Evolutionary conservation across 2,329 filamentous ascomycete species (phyloP).

Genomic region (Pochonia chlamydosporia): DNA sequence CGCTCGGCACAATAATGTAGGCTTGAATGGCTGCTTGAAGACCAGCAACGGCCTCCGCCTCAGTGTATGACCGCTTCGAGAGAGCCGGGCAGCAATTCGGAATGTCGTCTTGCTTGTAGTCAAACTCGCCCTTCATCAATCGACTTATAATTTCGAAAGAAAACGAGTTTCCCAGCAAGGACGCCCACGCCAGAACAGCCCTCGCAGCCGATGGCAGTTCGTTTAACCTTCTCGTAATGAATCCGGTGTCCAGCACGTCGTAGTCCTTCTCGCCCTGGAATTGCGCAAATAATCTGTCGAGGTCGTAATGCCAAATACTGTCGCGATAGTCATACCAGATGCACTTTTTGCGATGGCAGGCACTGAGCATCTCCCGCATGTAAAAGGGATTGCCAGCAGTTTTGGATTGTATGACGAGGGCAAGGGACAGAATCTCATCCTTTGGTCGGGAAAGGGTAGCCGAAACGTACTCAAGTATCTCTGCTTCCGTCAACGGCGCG

Average conservation of each 20-base stretch:
- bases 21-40: constrained; percentile 77
- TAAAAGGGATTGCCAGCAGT: constrained; percentile 87
- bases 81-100: constrained; percentile 16
- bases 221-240: constrained; percentile 70
- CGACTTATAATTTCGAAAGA: constrained; percentile 76
- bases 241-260: constrained; percentile 74
- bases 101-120: constrained; percentile 47
- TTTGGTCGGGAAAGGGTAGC: constrained; percentile 69
- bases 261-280: constrained; percentile 76
- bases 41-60: constrained; percentile 66
- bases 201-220: constrained; percentile 71
- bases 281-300: constrained; percentile 80
- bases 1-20: constrained; percentile 75
- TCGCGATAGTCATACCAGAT: constrained; percentile 88
- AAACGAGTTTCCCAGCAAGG: constrained; percentile 75
- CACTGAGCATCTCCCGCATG: constrained; percentile 83
- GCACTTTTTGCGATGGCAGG: constrained; percentile 78
- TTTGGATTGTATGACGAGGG: constrained; percentile 82
- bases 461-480: constrained; percentile 78
- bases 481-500: constrained; percentile 66
- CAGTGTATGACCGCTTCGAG: constrained; percentile 40
- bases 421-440: constrained; percentile 70
- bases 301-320: constrained; percentile 75
- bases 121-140: constrained; percentile 70
- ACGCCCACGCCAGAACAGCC: constrained; percentile 79